A percentile compares a stretch with the other conserved stretches of the same genome.
Evolutionary conservation across 805 yeast species (phyloP).

Genomic region (Pichia membranifaciens): DNA sequence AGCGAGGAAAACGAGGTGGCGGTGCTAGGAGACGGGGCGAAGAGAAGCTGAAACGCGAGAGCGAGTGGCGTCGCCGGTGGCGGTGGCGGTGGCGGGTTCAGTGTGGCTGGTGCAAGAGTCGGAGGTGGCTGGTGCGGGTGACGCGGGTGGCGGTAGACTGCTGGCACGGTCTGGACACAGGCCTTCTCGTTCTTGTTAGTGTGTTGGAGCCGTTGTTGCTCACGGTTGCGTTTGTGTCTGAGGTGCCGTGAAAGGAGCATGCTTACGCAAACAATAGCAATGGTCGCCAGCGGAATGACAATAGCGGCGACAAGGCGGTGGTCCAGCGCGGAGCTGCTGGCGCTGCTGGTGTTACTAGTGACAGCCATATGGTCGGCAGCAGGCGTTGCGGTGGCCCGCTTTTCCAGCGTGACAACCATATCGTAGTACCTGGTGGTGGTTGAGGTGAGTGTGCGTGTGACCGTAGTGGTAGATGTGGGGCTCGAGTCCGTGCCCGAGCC

Average conservation of each 20-base stretch:
- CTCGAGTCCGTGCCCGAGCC: no score
- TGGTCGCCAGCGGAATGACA: conserved; percentile 1
- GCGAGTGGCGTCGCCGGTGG: background rate
- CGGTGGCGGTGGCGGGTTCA: no score
- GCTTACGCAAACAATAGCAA: background rate
- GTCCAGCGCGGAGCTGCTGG: background rate
- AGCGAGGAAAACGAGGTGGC: conserved; percentile 2
- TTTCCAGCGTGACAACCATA: background rate
- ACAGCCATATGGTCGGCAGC: no score
- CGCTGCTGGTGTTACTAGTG: background rate
- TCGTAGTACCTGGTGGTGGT: background rate
- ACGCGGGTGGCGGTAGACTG: no score
- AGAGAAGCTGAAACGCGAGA: no score
- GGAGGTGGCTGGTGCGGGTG: background rate
- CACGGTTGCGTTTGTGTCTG: background rate
- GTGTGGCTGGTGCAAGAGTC: background rate
- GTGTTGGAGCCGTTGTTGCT: background rate
- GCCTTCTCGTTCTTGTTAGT: no score
- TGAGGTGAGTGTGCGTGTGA: conserved; percentile 5
- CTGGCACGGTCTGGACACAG: no score
- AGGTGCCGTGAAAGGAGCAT: background rate
- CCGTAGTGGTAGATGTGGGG: background rate
- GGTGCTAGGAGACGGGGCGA: background rate
- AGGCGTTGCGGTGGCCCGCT: no score
- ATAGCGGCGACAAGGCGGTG: conserved; percentile 16